These are phyloP conservation scores for Cutaneotrichosporon sp. DNA, from an alignment of 1,284 basidiomycete genomes.

Conservation along the genomic window DNA sequence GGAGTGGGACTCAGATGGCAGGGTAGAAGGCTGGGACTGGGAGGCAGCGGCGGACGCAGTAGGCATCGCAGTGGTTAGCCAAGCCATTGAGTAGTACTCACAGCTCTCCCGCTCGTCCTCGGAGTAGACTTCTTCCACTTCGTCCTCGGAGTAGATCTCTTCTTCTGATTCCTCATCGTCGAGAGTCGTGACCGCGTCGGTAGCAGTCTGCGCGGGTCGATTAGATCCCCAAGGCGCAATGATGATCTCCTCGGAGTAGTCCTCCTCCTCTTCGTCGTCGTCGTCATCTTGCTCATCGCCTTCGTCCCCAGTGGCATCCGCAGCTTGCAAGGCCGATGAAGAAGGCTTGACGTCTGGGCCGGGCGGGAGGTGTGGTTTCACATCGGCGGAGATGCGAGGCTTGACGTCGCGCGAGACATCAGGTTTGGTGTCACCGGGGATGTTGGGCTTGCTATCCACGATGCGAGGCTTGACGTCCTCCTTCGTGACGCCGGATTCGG, in stretches of 20 bases:
- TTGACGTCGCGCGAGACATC: background rate
- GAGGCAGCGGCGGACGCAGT: background rate
- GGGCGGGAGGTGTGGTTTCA: background rate
- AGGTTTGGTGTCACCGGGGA: background rate
- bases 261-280: slow-evolving; percentile 30
- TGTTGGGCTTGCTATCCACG: no score
- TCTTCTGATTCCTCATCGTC: slow-evolving; percentile 14
- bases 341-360: background rate
- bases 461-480: background rate
- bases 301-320: background rate
- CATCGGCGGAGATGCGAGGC: background rate
- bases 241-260: slow-evolving; percentile 19
- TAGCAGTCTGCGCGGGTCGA: slow-evolving; percentile 13
- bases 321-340: background rate
- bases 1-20: background rate
- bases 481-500: background rate
- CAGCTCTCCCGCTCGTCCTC: slow-evolving; percentile 12
- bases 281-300: slow-evolving; percentile 12
- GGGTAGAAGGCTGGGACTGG: background rate
- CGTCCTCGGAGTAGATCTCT: slow-evolving; percentile 36
- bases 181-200: slow-evolving; percentile 7
- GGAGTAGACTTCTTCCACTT: slow-evolving; percentile 10
- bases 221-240: slow-evolving; percentile 10
- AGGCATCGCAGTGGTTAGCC: background rate
- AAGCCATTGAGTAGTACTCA: no score